Evolutionary conservation across 2,329 filamentous ascomycete genomes (phyloP).

Genomic region (Penicillium concentricum): DNA sequence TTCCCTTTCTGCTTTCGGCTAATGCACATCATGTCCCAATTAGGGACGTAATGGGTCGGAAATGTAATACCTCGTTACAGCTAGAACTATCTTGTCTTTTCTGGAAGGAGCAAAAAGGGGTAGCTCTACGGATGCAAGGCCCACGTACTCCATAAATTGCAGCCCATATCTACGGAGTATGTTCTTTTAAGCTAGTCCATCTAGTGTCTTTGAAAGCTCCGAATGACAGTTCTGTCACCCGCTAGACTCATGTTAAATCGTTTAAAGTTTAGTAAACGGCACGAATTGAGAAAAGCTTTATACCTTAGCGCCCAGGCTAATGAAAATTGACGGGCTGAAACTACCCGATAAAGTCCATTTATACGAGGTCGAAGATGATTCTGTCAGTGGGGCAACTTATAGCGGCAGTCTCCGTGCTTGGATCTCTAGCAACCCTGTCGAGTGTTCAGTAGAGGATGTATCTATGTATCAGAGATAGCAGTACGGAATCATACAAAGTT

Average conservation of each 20-base stretch:
- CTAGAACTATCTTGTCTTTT: neutral
- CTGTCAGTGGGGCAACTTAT: neutral
- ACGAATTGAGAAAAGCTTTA: neutral
- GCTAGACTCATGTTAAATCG: neutral
- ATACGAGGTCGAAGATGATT: neutral
- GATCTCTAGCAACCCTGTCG: too few relatives aligned
- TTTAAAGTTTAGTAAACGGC: neutral
- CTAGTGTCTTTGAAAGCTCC: neutral
- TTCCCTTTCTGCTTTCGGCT: neutral
- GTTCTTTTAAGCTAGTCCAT: neutral
- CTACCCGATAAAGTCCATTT: neutral
- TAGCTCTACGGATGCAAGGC: neutral
- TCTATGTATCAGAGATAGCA: too few relatives aligned
- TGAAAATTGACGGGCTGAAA: neutral
- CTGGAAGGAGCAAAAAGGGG: neutral
- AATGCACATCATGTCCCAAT: neutral
- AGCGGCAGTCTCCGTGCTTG: too few relatives aligned
- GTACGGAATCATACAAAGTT: too few relatives aligned
- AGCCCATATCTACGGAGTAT: neutral
- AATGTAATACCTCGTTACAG: neutral
- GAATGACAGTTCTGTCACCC: neutral
- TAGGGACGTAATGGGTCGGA: neutral
- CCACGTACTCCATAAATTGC: neutral
- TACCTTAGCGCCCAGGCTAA: neutral
- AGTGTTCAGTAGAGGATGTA: too few relatives aligned